These are phyloP conservation scores for Cercophora sp. DNA, from an alignment of 495 filamentous ascomycete species.

Conservation along the genomic window DNA sequence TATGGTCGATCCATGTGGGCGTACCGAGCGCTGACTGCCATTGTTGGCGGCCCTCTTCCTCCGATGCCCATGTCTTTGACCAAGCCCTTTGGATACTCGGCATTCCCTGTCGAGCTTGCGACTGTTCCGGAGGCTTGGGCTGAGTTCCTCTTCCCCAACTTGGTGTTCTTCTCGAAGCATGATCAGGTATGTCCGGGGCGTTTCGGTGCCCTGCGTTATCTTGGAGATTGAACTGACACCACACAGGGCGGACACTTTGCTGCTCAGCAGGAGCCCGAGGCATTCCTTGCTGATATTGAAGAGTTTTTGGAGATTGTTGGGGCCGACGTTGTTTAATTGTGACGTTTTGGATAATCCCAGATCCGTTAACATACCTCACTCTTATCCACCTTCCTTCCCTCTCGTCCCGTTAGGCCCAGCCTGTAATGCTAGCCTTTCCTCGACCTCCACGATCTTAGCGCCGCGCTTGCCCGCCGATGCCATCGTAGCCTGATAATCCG, in stretches of 20 bases:
- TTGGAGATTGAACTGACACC: no score
- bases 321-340: no score
- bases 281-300: conserved; percentile 53
- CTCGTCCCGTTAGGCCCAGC: no score
- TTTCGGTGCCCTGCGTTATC: no score
- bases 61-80: conserved; percentile 5
- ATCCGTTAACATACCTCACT: no score
- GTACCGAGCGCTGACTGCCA: conserved; percentile 39
- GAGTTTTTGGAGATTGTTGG: conserved; percentile 39
- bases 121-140: conserved; percentile 50
- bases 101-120: conserved; percentile 53
- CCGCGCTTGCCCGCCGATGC: no score
- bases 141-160: conserved; percentile 33
- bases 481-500: no score
- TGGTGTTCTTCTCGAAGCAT: conserved; percentile 14
- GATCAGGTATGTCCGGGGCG: neutral
- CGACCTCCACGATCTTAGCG: no score
- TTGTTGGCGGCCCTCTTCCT: conserved; percentile 7
- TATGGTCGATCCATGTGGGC: conserved; percentile 55
- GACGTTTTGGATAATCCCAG: no score
- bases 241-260: no score
- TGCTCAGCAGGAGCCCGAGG: conserved; percentile 52
- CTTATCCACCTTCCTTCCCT: no score
- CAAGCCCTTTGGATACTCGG: conserved; percentile 58
- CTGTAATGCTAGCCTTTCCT: no score